Evolutionary conservation across 345 rosid species (phyloP).

Genomic region (Euphorbia tirucalli): DNA sequence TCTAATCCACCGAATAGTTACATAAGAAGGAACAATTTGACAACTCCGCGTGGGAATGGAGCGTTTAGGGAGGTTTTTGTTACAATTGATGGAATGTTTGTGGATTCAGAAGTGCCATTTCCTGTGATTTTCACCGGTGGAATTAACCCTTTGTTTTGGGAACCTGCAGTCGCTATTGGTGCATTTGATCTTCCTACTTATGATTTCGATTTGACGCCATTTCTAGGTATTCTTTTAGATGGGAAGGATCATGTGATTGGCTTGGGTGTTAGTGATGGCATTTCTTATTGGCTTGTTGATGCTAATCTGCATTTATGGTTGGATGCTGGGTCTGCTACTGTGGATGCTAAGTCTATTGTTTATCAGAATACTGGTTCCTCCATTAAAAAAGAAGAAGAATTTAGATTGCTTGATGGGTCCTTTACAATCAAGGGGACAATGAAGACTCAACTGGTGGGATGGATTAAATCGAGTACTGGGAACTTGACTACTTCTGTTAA

Average conservation of each 20-base stretch:
- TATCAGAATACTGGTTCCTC: slow-evolving; percentile 32
- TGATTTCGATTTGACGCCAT: slow-evolving; percentile 69
- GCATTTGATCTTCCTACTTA: slow-evolving; percentile 78
- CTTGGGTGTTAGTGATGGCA: slow-evolving; percentile 53
- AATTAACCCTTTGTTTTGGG: slow-evolving; percentile 84
- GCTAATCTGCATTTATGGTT: slow-evolving; percentile 85
- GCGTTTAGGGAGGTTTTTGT: slow-evolving; percentile 68
- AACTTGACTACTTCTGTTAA: slow-evolving; percentile 54
- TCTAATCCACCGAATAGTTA: slow-evolving; percentile 78
- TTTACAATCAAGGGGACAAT: slow-evolving; percentile 52
- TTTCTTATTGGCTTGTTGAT: slow-evolving; percentile 78
- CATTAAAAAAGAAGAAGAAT: slow-evolving; percentile 33
- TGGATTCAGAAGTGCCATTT: slow-evolving; percentile 68
- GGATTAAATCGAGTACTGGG: slow-evolving; percentile 66
- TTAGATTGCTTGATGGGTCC: slow-evolving; percentile 59
- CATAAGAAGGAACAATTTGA: slow-evolving; percentile 53
- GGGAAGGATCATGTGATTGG: slow-evolving; percentile 54
- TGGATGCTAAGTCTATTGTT: slow-evolving; percentile 38
- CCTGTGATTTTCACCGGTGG: slow-evolving; percentile 88
- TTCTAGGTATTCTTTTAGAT: slow-evolving; percentile 61
- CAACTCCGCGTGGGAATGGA: slow-evolving; percentile 59
- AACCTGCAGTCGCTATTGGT: slow-evolving; percentile 71
- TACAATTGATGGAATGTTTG: slow-evolving; percentile 60
- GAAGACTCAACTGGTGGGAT: slow-evolving; percentile 47
- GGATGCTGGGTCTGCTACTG: slow-evolving; percentile 33